Evolutionary conservation across 306 rosid genomes (phyloP).

Genomic region (Aeschynomene evenia): DNA sequence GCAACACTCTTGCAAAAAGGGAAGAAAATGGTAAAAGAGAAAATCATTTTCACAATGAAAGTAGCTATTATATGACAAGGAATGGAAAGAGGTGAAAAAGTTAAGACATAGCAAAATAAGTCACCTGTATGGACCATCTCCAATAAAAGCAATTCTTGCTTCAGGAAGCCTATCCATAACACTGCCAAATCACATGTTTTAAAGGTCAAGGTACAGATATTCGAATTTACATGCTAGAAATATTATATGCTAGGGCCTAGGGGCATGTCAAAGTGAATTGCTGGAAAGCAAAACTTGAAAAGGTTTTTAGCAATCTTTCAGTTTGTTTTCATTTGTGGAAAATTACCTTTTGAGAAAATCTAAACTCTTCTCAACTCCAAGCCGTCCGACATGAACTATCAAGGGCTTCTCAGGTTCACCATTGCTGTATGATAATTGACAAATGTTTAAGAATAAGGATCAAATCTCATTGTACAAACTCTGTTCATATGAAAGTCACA

Average conservation of each 20-base stretch:
- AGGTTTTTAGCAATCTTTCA: constrained; percentile 23
- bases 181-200: constrained; percentile 50
- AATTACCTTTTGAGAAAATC: constrained; percentile 86
- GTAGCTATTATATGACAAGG: neutral
- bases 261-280: neutral
- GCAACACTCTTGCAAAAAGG: no score
- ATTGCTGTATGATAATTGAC: constrained; percentile 45
- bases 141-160: constrained; percentile 86
- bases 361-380: constrained; percentile 98
- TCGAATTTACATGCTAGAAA: neutral
- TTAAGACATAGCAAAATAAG: neutral
- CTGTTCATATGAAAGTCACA: neutral
- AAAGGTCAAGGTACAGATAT: constrained; percentile 29
- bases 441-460: constrained; percentile 9
- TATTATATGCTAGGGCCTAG: neutral
- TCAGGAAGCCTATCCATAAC: constrained; percentile 90
- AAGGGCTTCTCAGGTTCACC: constrained; percentile 95
- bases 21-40: neutral
- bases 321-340: neutral
- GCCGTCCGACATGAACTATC: constrained; percentile 89
- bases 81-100: neutral
- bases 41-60: neutral
- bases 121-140: constrained; percentile 99
- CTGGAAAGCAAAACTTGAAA: neutral
- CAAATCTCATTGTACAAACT: constrained; percentile 15